phyloP scores from a whole-genome alignment of 192 early-diverging fungal genomes.

The Rhizophagus sp. region DNA sequence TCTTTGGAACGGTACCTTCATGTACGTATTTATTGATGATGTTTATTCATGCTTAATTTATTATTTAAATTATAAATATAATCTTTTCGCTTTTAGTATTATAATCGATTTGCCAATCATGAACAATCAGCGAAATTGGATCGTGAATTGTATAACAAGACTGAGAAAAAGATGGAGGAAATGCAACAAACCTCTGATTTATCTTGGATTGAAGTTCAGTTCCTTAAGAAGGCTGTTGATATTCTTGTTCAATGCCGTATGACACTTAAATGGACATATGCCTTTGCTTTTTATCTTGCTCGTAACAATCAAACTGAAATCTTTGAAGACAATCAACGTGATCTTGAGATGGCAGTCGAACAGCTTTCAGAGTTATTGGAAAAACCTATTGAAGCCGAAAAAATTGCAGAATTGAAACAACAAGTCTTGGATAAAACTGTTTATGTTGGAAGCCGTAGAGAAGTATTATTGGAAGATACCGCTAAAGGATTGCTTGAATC shows the following conservation, averaged over 20 bases:
- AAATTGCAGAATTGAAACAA: conserved; percentile 80
- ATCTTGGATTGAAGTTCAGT: conserved; percentile 99
- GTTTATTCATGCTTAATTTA: background rate
- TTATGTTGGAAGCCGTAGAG: conserved; percentile 85
- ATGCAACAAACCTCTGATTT: conserved; percentile 88
- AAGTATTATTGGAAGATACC: conserved; percentile 90
- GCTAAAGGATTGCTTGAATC: conserved; percentile 81
- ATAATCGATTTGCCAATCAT: conserved; percentile 97
- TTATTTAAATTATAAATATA: background rate
- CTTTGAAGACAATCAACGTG: conserved; percentile 98
- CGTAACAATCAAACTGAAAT: conserved; percentile 85
- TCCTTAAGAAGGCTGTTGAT: conserved; percentile 89
- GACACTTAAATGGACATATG: conserved; percentile 98
- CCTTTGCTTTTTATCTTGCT: conserved; percentile 91
- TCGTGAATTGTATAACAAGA: conserved; percentile 78
- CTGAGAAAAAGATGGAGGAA: conserved; percentile 94
- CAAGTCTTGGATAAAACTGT: conserved; percentile 91
- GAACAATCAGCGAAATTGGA: conserved; percentile 90
- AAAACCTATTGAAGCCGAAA: conserved; percentile 72
- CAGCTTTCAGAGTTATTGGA: conserved; percentile 90
- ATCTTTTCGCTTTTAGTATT: conserved; percentile 65
- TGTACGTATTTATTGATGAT: conserved; percentile 49
- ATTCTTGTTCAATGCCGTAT: conserved; percentile 84
- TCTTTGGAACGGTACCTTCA: conserved; percentile 94
- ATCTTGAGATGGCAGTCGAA: conserved; percentile 98